A percentile compares a stretch with the other conserved stretches of the same genome.
Evolutionary conservation across 2,329 filamentous ascomycete species (phyloP).

Genomic region (Exserohilum rostratum): DNA sequence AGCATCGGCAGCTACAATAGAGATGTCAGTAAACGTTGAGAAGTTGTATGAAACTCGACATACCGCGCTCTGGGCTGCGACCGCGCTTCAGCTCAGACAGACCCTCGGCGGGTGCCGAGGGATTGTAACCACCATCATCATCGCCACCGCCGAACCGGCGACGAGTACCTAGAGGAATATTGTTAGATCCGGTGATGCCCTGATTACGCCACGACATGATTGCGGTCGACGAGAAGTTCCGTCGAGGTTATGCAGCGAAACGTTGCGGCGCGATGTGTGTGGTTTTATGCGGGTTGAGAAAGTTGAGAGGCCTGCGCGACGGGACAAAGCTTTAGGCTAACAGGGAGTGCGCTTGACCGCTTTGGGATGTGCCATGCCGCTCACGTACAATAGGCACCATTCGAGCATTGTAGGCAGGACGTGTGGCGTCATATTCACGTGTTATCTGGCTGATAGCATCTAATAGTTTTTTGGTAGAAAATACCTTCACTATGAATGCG

Average conservation of each 20-base stretch:
- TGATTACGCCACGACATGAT: conserved; percentile 70
- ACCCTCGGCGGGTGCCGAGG: conserved; percentile 53
- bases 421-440: background rate
- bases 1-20: conserved; percentile 64
- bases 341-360: conserved; percentile 6
- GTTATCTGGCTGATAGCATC: background rate
- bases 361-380: conserved; percentile 1
- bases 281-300: conserved; percentile 16
- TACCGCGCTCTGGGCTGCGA: conserved; percentile 85
- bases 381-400: conserved; percentile 1
- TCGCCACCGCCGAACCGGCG: conserved; percentile 78
- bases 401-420: background rate
- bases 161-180: conserved; percentile 87
- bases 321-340: conserved; percentile 13
- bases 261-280: conserved; percentile 13
- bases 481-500: background rate
- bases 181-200: conserved; percentile 97
- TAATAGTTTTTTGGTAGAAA: background rate
- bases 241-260: too few species aligned
- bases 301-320: conserved; percentile 14
- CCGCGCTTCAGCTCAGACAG: conserved; percentile 75
- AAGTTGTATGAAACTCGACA: conserved; percentile 39
- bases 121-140: conserved; percentile 54
- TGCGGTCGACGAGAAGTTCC: too few species aligned
- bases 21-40: conserved; percentile 16